Base-by-base conservation (phyloP, 225 moss, liverwort and hornwort genomes). In the Polytrichum formosum region DNA sequence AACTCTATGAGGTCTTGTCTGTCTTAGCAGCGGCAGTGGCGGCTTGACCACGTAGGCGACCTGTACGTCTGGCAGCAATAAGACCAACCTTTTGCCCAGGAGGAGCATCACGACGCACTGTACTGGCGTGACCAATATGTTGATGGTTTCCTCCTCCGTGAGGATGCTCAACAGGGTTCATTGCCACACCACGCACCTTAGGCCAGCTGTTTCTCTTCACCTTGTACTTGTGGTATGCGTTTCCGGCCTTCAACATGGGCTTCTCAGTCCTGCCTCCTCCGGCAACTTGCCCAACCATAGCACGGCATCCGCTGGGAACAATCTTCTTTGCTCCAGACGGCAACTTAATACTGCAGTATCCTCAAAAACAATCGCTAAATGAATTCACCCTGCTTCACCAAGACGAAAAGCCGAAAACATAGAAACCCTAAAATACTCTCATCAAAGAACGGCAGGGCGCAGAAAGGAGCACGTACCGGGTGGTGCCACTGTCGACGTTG, bases 91-190 rank as follows among this genome's bases (percentile, higher is more conserved):
- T 93, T 54, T 93, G 91, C 61, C 91, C 85, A 18, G 89, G 91
- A 63, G 93, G 91, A 53, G 91, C 93, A 68, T 94, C 93, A 74
- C 91, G 90, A 61, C 93, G 88, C n/a, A 94, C 90, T 7, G 93
- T 91, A 68, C 91, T 91, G 35, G 93, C 93, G 61, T 93, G 93
- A 65, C 93, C 93, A 20, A 93, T 93, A 65, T 94, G 93, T 79
- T 91, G 90, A 79, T 94, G 93, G 72, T 94, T 91, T 76, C 91
- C 93, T 82, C 93, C 93, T 84, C 93, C 93, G 72, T 93, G 93
- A 26, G 93, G 93, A 86, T 93, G 93, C 82, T 93, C 93, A 72
- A 93, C 93, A 22, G 90, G 93, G 67, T 91, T 93, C 93, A 93
- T 93, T 19, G 92, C 92, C 88, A 92, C 92, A 78, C 92, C 90